Evolutionary conservation across 768 basidiomycete species (phyloP).

Genomic region (Lentinula lateritia): DNA sequence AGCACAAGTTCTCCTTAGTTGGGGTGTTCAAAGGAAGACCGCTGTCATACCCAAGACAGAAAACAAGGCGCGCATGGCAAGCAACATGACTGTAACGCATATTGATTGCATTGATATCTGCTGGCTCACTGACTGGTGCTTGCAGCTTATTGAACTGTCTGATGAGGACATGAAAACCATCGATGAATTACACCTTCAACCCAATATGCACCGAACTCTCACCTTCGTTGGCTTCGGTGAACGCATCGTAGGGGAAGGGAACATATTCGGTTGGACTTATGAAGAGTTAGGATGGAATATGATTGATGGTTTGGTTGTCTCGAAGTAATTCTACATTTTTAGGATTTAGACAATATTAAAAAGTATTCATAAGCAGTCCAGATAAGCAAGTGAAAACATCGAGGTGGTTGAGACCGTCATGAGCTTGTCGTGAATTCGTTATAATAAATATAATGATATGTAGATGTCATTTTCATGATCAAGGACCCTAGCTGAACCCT

Average conservation of each 20-base stretch:
- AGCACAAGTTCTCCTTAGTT: conserved; percentile 56
- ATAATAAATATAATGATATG: no score
- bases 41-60: conserved; percentile 61
- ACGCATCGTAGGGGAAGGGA: conserved; percentile 14
- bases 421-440: no score
- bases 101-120: conserved; percentile 21
- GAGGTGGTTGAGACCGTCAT: no score
- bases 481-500: no score
- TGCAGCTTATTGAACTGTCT: conserved; percentile 29
- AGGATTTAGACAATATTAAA: no score
- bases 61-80: conserved; percentile 36
- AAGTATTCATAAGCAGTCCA: no score
- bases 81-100: conserved; percentile 37
- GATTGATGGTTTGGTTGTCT: conserved; percentile 18
- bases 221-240: conserved; percentile 9
- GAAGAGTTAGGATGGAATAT: conserved; percentile 39
- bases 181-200: conserved; percentile 31
- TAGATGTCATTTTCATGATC: no score
- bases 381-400: no score
- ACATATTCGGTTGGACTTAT: conserved; percentile 39
- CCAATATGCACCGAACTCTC: conserved; percentile 35
- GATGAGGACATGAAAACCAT: conserved; percentile 34
- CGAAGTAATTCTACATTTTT: neutral
- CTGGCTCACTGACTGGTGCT: neutral
- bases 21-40: conserved; percentile 59